Evolutionary conservation across 306 rosid genomes (phyloP).

Genomic region (Medicago ruthenica): DNA sequence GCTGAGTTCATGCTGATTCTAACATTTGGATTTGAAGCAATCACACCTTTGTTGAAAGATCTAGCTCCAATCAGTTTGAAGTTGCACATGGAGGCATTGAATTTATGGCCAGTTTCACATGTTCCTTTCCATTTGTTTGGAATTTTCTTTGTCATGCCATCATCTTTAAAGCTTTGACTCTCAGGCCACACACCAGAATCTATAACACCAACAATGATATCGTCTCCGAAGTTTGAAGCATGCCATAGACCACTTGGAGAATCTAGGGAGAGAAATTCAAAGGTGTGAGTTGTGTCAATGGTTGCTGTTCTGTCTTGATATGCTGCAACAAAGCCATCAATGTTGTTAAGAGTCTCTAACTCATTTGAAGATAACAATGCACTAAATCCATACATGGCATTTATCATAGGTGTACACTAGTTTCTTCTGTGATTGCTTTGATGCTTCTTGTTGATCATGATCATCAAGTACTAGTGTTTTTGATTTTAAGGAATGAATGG

Average conservation of each 20-base stretch:
- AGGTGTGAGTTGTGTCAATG: slow-evolving; percentile 46
- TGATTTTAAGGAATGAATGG: slow-evolving; percentile 28
- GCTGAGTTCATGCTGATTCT: slow-evolving; percentile 42
- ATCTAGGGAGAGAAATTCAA: slow-evolving; percentile 42
- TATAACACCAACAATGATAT: slow-evolving; percentile 43
- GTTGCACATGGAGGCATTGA: slow-evolving; percentile 45
- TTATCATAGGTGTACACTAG: slow-evolving; percentile 33
- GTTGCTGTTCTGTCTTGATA: slow-evolving; percentile 31
- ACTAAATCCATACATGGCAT: slow-evolving; percentile 49
- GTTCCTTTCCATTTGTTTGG: slow-evolving; percentile 41
- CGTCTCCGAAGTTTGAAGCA: slow-evolving; percentile 40
- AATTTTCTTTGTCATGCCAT: slow-evolving; percentile 36
- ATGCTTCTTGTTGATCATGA: background rate
- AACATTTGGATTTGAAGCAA: slow-evolving; percentile 8
- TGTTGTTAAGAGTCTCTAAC: slow-evolving; percentile 27
- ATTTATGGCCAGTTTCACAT: slow-evolving; percentile 43
- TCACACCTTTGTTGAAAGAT: slow-evolving; percentile 46
- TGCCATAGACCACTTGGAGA: slow-evolving; percentile 45
- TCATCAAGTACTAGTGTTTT: background rate
- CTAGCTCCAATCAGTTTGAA: slow-evolving; percentile 47
- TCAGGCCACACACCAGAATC: slow-evolving; percentile 46
- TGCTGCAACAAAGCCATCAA: slow-evolving; percentile 39
- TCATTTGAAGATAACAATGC: slow-evolving; percentile 40
- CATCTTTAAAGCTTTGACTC: slow-evolving; percentile 48
- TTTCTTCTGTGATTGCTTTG: background rate